phyloP scores from a whole-genome alignment of 768 basidiomycete genomes.

The Fomitopsis pulvina region DNA sequence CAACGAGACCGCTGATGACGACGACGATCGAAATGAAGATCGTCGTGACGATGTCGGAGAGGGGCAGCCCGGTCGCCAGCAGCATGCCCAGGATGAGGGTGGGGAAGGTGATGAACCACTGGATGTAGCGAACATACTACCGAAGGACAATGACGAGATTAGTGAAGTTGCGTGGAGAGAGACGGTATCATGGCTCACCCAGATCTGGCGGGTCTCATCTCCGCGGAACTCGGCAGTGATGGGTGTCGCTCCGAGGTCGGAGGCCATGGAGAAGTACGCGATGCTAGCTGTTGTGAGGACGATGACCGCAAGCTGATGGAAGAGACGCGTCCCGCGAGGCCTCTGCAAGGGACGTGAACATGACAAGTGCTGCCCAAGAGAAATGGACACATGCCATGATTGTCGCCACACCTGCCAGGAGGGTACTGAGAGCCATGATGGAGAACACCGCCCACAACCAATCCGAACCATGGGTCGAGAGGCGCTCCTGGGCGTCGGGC shows the following conservation, averaged over 20 bases:
- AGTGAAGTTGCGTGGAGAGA: too few relatives aligned
- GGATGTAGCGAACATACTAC: slow-evolving; percentile 42
- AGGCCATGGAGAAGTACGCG: slow-evolving; percentile 44
- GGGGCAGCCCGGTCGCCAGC: slow-evolving; percentile 36
- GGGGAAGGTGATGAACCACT: slow-evolving; percentile 44
- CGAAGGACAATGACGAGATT: not conserved
- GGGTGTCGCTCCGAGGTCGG: slow-evolving; percentile 38
- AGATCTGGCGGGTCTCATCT: slow-evolving; percentile 27
- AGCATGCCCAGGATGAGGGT: slow-evolving; percentile 36
- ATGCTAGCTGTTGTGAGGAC: slow-evolving; percentile 36
- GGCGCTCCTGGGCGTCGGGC: slow-evolving; percentile 24
- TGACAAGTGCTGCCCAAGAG: not conserved
- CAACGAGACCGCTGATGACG: slow-evolving; percentile 35
- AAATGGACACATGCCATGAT: slow-evolving; percentile 21
- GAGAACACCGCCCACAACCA: slow-evolving; percentile 46
- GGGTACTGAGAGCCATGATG: slow-evolving; percentile 30
- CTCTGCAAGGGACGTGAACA: slow-evolving; percentile 12
- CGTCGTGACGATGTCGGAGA: slow-evolving; percentile 35
- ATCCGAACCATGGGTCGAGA: slow-evolving; percentile 37
- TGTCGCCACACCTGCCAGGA: slow-evolving; percentile 31
- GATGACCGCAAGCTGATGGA: slow-evolving; percentile 38
- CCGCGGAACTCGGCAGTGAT: slow-evolving; percentile 31
- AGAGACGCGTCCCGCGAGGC: slow-evolving; percentile 32
- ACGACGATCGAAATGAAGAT: slow-evolving; percentile 36
- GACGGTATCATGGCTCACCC: slow-evolving; percentile 23